Base-by-base conservation (phyloP, 371 early-diverging fungal genomes). In the Rhizomucor pusillus region DNA sequence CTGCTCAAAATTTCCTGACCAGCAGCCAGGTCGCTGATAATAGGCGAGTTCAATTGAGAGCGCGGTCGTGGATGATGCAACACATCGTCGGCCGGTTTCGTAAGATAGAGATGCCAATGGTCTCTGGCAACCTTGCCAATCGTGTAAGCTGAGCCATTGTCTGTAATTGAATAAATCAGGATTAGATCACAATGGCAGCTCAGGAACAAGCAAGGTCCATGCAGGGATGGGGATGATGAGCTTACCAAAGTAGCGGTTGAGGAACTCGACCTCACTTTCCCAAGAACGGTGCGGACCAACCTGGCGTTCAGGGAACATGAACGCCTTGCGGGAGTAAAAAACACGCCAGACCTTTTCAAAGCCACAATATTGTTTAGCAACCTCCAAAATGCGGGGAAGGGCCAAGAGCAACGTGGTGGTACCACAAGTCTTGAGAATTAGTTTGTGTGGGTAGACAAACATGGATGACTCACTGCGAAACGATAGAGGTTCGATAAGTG, bases 401-500 rank as follows among this genome's bases (percentile, higher is more conserved):
- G 95, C 90, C 56, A 88, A 76, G 61, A 97, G 74, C 33, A 95
- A 75, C 0, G 95, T 96, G 18, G 98, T 96, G 4, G 96, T 95
- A 24, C 98, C 98, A 75, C 98, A 97, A 5, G 98, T 97, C 77
- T 97, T 97, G 57, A 97, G 77, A 50, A 97, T 92, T 40, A 97
- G 62, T 58, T 92, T 92, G 82, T 94, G 90, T 19, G 90, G 87
- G 69, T 93, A 96, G 37, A 97, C 93, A 77, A 97, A 97, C 88
- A 97, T 87, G 50, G 96, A 95, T 20, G 93, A 93, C 79, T 97
- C 98, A 66, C 90, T 85, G n/a, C n/a, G n/a, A n/a, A n/a, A n/a
- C n/a, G n/a, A n/a, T n/a, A n/a, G n/a, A n/a, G n/a, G n/a, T 51
- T 19, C 37, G 37, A 29, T 24, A 43, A 47, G 57, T 29, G 29